phyloP scores from a whole-genome alignment of 2,329 filamentous ascomycete species.

The Hypocreales sp. region DNA sequence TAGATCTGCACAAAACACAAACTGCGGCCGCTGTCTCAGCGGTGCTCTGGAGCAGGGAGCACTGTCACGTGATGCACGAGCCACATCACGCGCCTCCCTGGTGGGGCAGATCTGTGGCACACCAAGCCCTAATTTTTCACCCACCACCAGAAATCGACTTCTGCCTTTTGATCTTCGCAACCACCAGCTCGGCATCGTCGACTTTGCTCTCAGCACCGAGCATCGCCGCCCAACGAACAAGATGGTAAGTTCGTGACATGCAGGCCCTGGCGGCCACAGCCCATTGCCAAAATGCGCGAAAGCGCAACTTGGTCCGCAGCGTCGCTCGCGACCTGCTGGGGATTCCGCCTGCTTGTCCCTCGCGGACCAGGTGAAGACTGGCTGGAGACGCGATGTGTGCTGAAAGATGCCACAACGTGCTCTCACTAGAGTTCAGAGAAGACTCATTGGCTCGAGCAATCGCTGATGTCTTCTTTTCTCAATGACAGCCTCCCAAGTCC shows the following conservation, averaged over 20 bases:
- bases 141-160: constrained; percentile 15
- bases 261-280: constrained; percentile 23
- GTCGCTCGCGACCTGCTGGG: constrained; percentile 17
- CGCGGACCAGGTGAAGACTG: constrained; percentile 39
- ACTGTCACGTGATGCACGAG: constrained; percentile 4
- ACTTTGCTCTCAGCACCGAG: constrained; percentile 20
- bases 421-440: constrained; percentile 92
- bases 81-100: constrained; percentile 7
- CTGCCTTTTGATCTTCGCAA: constrained; percentile 12
- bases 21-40: no score
- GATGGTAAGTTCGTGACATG: constrained; percentile 24
- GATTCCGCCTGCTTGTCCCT: constrained; percentile 16
- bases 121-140: constrained; percentile 22
- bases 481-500: constrained; percentile 98
- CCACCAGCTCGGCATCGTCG: constrained; percentile 14
- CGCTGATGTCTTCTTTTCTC: constrained; percentile 99
- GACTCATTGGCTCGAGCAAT: constrained; percentile 58
- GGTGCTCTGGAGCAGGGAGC: no score
- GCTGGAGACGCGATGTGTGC: constrained; percentile 43
- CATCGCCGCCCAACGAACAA: constrained; percentile 20
- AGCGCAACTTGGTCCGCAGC: constrained; percentile 17
- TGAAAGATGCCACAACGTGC: constrained; percentile 35
- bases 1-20: no score
- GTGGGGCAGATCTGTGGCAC: constrained; percentile 7
- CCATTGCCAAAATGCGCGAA: constrained; percentile 17